Evolutionary conservation across 140 eudicot genomes (phyloP).

Genomic region (Bidens hawaiensis): DNA sequence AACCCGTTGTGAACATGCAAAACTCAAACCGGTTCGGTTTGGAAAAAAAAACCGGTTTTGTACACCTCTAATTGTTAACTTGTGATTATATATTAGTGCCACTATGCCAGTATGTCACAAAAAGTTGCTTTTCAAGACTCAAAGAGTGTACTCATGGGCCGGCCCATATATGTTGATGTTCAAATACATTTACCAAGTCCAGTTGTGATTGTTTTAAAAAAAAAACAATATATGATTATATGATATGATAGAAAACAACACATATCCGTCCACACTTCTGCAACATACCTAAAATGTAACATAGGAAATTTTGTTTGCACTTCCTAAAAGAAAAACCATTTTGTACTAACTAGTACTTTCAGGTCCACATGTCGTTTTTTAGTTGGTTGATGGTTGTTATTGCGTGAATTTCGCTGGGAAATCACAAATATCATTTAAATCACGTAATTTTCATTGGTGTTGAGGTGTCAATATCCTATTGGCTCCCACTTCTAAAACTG

Average conservation of each 20-base stretch:
- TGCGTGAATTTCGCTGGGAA: not conserved
- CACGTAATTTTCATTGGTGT: not conserved
- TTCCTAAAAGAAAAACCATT: too few relatives aligned
- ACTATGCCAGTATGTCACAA: not conserved
- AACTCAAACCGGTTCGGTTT: too few relatives aligned
- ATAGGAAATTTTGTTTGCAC: too few relatives aligned
- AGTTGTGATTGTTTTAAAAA: not conserved
- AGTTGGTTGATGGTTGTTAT: too few relatives aligned
- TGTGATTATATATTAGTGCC: not conserved
- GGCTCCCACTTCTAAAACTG: not conserved
- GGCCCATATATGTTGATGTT: conserved; percentile 5
- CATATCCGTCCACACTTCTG: not conserved
- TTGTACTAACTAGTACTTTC: too few relatives aligned
- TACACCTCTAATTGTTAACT: too few relatives aligned
- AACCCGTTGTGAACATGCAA: too few relatives aligned
- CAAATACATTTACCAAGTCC: not conserved
- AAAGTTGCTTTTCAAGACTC: not conserved
- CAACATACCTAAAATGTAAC: not conserved
- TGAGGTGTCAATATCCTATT: not conserved
- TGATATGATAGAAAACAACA: too few relatives aligned
- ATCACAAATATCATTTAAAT: too few relatives aligned
- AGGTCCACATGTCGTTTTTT: too few relatives aligned
- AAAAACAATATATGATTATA: not conserved
- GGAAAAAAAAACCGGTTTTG: too few relatives aligned
- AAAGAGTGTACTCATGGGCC: not conserved